These are phyloP conservation scores for Pseudoneurospora amorphoporcata DNA, from an alignment of 495 filamentous ascomycete species.

Conservation along the genomic window DNA sequence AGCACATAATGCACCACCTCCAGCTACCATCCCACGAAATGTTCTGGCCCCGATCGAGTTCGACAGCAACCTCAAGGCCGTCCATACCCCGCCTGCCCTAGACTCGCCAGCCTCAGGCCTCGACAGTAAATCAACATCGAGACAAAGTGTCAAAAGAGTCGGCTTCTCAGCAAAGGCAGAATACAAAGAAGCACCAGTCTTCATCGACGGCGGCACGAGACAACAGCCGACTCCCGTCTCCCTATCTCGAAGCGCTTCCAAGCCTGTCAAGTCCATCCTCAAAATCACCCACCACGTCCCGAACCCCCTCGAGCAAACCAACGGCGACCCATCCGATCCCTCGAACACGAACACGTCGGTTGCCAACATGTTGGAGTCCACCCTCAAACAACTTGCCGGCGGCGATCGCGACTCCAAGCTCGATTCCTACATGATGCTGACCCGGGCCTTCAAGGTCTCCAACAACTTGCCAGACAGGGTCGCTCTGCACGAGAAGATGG, in stretches of 20 bases:
- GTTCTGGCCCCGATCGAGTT: slow-evolving; percentile 21
- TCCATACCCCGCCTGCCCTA: slow-evolving; percentile 39
- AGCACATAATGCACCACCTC: slow-evolving; percentile 26
- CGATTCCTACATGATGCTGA: slow-evolving; percentile 80
- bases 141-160: slow-evolving; percentile 53
- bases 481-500: slow-evolving; percentile 64
- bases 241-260: slow-evolving; percentile 49
- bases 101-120: slow-evolving; percentile 40
- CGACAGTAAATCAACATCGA: slow-evolving; percentile 50
- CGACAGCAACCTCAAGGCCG: slow-evolving; percentile 15
- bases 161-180: slow-evolving; percentile 64
- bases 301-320: slow-evolving; percentile 33
- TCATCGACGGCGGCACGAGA: slow-evolving; percentile 30
- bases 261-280: slow-evolving; percentile 75
- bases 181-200: slow-evolving; percentile 51
- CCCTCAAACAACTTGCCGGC: slow-evolving; percentile 65
- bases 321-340: slow-evolving; percentile 21
- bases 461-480: slow-evolving; percentile 62
- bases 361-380: slow-evolving; percentile 73
- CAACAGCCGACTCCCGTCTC: slow-evolving; percentile 33
- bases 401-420: slow-evolving; percentile 55
- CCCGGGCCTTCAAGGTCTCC: slow-evolving; percentile 64
- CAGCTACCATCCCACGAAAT: slow-evolving; percentile 11
- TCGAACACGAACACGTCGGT: slow-evolving; percentile 34
- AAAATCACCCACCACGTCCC: slow-evolving; percentile 49